Percentiles rank a stretch among this genome's conserved stretches.
Evolutionary conservation across 1,284 basidiomycete species (phyloP).

Genomic region (Lignosus rhinocerotis): DNA sequence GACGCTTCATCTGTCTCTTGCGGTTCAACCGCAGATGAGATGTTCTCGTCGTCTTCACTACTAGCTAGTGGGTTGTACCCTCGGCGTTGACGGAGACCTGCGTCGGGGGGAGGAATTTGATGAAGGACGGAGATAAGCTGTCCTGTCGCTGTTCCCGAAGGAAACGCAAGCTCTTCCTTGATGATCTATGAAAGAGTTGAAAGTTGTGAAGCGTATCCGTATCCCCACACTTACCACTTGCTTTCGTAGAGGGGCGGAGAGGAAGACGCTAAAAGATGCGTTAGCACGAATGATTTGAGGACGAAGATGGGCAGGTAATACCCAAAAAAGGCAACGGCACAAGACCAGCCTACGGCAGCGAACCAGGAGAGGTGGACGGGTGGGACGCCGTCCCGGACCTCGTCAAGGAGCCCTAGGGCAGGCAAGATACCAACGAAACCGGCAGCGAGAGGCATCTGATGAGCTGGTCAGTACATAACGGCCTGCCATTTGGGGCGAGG

Average conservation of each 20-base stretch:
- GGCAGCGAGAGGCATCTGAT: slow-evolving; percentile 85
- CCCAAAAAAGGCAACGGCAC: slow-evolving; percentile 92
- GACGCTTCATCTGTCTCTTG: slow-evolving; percentile 18
- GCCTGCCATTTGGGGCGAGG: too few species aligned
- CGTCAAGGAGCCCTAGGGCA: slow-evolving; percentile 78
- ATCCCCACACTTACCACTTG: slow-evolving; percentile 72
- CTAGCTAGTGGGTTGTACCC: slow-evolving; percentile 53
- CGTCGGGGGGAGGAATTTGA: slow-evolving; percentile 63
- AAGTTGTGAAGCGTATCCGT: not conserved
- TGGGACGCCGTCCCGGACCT: slow-evolving; percentile 72
- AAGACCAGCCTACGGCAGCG: slow-evolving; percentile 80
- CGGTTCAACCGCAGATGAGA: slow-evolving; percentile 8
- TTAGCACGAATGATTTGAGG: not conserved
- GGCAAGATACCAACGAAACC: slow-evolving; percentile 96
- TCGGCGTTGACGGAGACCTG: slow-evolving; percentile 49
- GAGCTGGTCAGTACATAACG: not conserved
- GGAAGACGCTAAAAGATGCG: slow-evolving; percentile 68
- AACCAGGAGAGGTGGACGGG: slow-evolving; percentile 77
- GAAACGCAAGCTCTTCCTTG: slow-evolving; percentile 91
- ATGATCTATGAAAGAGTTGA: slow-evolving; percentile 63
- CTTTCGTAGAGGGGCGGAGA: slow-evolving; percentile 90
- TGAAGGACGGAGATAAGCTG: slow-evolving; percentile 95
- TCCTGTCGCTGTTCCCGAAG: slow-evolving; percentile 95
- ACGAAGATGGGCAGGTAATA: slow-evolving; percentile 30
- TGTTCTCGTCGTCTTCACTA: slow-evolving; percentile 36